Base-by-base conservation (phyloP, 2,329 filamentous ascomycete species). In the Juglanconis juglandina region DNA sequence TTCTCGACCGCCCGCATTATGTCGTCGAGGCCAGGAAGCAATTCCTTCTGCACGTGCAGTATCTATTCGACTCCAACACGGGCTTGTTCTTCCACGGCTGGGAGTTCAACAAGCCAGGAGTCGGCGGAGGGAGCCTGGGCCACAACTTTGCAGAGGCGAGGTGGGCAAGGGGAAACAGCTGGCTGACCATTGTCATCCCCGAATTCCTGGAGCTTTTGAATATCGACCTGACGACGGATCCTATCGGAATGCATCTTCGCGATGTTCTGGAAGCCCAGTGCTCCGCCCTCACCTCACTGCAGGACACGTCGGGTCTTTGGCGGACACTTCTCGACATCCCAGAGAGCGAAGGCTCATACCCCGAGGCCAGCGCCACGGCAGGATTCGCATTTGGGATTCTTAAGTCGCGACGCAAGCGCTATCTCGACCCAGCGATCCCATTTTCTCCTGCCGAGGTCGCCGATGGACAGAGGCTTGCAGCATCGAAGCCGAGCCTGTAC, bases 71-170 rank as follows among this genome's bases (percentile, higher is more conserved):
- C 71, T 79, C 84, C 6, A 80, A 80, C 60, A 86, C 88, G 0
- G 90, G 90, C 0, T 77, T 93, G 0, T 94, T 90, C 73, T 93
- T 89, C 77, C 90, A 94, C 72, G 90, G 90, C 34, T 94, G 90
- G 90, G 88, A 87, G 9, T 93, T 92, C 66, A 41, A 63, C 46
- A 60, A 48, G 11, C 53, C 58, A 33, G 58, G 60, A 10, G 81
- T 87, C 53, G 82, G 86, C 1, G 83, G 82, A 8, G 58, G 33
- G 4, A 33, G 32, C 9, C n/a, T 58, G 49, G 88, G 86, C 0
- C 83, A 86, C 70, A 84, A 86, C 70, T 86, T 86, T 66, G 84
- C 84, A 0, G 71, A 76, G 53, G 84, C 83, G 0, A 71, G 80
- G 8, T 87, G 84, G 84, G 84, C 81, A 1, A 73, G 84, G 33